These are phyloP conservation scores for Cadophora sp. DNA, from an alignment of 2,329 filamentous ascomycete genomes.

Conservation along the genomic window DNA sequence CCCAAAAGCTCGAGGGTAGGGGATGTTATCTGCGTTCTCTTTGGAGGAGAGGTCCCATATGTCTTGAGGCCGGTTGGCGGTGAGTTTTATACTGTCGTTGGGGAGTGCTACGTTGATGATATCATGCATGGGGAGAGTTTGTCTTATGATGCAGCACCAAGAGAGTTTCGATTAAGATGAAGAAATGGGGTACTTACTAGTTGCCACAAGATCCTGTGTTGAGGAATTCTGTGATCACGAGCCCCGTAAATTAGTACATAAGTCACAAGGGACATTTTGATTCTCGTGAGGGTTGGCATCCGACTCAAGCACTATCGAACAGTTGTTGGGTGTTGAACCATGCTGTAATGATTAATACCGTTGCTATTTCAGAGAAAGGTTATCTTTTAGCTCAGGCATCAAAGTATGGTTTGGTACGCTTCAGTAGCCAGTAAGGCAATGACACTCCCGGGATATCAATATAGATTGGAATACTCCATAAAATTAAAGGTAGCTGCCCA, in stretches of 20 bases:
- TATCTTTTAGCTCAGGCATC: no score
- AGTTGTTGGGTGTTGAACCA: no score
- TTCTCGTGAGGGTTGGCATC: no score
- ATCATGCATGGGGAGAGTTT: conserved; percentile 30
- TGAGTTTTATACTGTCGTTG: conserved; percentile 19
- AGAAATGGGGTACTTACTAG: neutral
- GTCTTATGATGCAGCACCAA: conserved; percentile 18
- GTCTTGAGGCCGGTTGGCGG: conserved; percentile 17
- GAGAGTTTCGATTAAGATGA: conserved; percentile 15
- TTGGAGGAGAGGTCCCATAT: conserved; percentile 24
- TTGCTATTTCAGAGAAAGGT: no score
- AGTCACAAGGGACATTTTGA: no score
- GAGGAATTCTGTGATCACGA: neutral
- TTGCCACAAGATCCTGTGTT: neutral
- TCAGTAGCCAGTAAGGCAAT: no score
- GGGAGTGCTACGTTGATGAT: conserved; percentile 29
- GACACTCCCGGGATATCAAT: no score
- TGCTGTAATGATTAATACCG: no score
- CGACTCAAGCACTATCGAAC: no score
- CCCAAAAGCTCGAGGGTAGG: neutral
- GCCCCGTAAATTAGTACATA: neutral
- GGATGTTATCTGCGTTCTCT: neutral
- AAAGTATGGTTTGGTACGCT: no score
- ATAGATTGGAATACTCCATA: no score
- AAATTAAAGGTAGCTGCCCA: no score